Percentiles rank a stretch among this genome's conserved stretches.
Evolutionary conservation across 495 filamentous ascomycete genomes (phyloP).

Genomic region (Penicillium ucsense): DNA sequence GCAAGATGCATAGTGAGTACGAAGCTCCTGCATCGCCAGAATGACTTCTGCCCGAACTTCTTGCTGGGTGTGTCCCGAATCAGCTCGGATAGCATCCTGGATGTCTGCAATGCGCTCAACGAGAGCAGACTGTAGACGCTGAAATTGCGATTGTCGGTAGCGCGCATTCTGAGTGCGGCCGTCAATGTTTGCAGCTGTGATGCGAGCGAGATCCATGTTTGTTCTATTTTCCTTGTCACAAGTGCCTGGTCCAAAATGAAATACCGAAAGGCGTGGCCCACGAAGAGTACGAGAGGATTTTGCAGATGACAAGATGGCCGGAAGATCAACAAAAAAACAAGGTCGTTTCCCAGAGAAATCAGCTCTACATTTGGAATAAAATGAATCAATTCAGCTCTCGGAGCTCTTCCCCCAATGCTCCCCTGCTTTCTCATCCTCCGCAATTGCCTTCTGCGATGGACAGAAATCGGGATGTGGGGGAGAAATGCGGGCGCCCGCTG

Average conservation of each 20-base stretch:
- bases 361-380: too few species aligned
- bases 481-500: constrained; percentile 8
- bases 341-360: neutral
- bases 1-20: constrained; percentile 32
- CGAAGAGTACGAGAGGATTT: too few species aligned
- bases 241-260: too few species aligned
- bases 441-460: neutral
- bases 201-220: constrained; percentile 25
- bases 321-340: neutral
- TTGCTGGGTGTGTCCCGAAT: constrained; percentile 21
- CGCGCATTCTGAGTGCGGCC: constrained; percentile 36
- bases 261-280: too few species aligned
- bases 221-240: too few species aligned
- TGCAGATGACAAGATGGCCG: too few species aligned
- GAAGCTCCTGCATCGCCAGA: constrained; percentile 31
- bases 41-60: constrained; percentile 37
- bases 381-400: too few species aligned
- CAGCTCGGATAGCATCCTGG: constrained; percentile 28
- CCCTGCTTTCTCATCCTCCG: neutral
- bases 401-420: neutral
- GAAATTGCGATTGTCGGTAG: constrained; percentile 39
- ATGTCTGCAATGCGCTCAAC: constrained; percentile 21
- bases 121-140: constrained; percentile 29
- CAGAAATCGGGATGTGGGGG: constrained; percentile 22
- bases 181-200: constrained; percentile 35